A percentile compares a stretch with the other conserved stretches of the same genome.
Conservation (phyloP, 495 filamentous ascomycete genomes). For the Bathelium albidoporum region DNA sequence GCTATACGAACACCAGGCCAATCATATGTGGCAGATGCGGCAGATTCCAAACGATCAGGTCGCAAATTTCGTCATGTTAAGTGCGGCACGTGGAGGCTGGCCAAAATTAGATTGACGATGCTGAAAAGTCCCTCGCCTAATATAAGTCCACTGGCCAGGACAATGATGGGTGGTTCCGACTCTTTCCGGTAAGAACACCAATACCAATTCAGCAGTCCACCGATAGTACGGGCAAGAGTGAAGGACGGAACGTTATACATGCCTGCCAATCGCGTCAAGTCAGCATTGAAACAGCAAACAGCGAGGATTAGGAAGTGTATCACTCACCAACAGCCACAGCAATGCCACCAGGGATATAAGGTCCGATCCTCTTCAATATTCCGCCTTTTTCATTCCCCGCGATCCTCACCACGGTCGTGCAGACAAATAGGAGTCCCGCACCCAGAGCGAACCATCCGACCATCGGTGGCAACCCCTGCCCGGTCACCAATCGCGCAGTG, state of each 20-base stretch:
- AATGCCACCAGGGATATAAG: conserved; percentile 79
- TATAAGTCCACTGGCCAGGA: conserved; percentile 69
- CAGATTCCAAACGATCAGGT: background rate
- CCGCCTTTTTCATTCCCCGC: conserved; percentile 33
- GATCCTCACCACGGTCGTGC: conserved; percentile 58
- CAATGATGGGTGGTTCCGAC: conserved; percentile 48
- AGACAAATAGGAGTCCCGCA: conserved; percentile 58
- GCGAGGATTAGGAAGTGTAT: background rate
- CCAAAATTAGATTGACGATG: conserved; percentile 78
- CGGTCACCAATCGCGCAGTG: conserved; percentile 88
- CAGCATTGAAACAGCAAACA: background rate
- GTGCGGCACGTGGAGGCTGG: conserved; percentile 71
- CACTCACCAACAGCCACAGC: conserved; percentile 74
- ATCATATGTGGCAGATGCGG: background rate
- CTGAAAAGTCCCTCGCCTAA: conserved; percentile 90
- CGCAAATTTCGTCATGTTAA: conserved; percentile 24
- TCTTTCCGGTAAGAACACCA: conserved; percentile 46
- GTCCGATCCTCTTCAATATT: conserved; percentile 31
- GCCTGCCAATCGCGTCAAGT: conserved; percentile 34
- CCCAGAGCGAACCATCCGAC: conserved; percentile 66
- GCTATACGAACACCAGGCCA: too few species aligned
- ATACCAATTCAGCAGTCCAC: conserved; percentile 78
- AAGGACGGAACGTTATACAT: conserved; percentile 98
- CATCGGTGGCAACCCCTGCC: conserved; percentile 74
- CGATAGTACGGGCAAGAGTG: conserved; percentile 78